phyloP scores from a whole-genome alignment of 345 rosid genomes.

The Melaleuca alternifolia region DNA sequence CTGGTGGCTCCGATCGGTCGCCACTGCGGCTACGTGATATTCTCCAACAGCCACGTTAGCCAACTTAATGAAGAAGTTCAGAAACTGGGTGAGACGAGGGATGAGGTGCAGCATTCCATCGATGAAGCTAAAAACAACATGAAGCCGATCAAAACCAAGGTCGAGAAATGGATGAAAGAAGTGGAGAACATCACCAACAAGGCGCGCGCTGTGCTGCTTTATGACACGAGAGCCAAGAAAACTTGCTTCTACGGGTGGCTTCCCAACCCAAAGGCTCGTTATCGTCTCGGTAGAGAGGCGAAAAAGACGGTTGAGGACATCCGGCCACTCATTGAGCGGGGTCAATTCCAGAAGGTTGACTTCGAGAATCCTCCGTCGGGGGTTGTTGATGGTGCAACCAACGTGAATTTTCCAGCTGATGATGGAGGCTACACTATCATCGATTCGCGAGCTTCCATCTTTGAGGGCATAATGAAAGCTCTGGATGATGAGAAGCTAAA shows the following conservation, averaged over 20 bases:
- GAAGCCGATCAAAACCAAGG: fast-evolving
- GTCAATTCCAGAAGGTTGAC: no score
- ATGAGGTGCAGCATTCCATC: neutral
- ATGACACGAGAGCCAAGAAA: no score
- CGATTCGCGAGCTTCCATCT: neutral
- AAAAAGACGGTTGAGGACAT: no score
- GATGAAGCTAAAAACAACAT: neutral
- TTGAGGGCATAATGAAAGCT: neutral
- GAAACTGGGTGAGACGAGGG: fast-evolving
- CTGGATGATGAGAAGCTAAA: neutral
- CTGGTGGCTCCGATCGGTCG: neutral
- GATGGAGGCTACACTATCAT: neutral
- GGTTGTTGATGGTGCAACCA: fast-evolving
- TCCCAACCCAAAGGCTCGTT: neutral
- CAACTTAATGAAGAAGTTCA: fast-evolving
- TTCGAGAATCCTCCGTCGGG: neutral
- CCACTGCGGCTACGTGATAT: neutral
- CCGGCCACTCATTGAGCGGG: neutral
- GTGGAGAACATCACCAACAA: fast-evolving
- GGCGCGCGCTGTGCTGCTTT: fast-evolving
- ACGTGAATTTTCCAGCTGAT: fast-evolving
- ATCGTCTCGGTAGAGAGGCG: neutral
- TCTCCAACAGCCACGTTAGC: neutral
- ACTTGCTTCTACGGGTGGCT: neutral
- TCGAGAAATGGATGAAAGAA: neutral